Conservation (phyloP, 2,329 filamentous ascomycete genomes). For the Taxawa tesnikishii region DNA sequence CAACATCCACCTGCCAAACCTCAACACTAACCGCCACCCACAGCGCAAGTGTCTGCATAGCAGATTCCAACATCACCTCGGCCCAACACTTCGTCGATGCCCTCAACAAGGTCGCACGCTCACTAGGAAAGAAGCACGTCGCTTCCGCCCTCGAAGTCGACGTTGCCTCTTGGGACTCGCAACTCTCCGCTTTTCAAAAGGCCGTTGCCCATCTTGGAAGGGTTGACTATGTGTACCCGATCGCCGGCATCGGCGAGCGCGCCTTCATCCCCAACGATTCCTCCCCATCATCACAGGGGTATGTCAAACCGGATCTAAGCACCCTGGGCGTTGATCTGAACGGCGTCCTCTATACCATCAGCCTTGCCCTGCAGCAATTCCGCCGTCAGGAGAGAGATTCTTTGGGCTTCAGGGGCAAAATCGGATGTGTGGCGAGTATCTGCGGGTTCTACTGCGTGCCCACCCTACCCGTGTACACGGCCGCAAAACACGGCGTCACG, state of each 20-base stretch:
- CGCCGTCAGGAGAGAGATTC: conserved; percentile 23
- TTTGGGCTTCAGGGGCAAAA: conserved; percentile 25
- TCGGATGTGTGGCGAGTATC: conserved; percentile 24
- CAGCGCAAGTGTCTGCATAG: conserved; percentile 38
- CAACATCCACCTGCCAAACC: not conserved
- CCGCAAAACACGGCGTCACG: conserved; percentile 27
- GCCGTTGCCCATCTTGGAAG: conserved; percentile 20
- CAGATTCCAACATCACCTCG: conserved; percentile 22
- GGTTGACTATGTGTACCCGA: conserved; percentile 28
- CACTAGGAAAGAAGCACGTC: conserved; percentile 2
- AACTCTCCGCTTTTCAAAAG: conserved; percentile 22
- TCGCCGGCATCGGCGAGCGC: conserved; percentile 29
- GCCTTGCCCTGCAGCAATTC: conserved; percentile 32
- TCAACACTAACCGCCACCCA: conserved; percentile 1
- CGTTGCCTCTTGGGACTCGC: conserved; percentile 24
- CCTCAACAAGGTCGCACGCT: conserved; percentile 9
- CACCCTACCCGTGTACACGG: conserved; percentile 30
- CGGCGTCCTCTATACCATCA: conserved; percentile 29
- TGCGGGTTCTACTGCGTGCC: conserved; percentile 31
- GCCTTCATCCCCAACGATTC: conserved; percentile 21
- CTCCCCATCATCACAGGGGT: conserved; percentile 12
- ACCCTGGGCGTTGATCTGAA: conserved; percentile 28
- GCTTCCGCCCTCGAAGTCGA: conserved; percentile 18
- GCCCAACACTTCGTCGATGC: conserved; percentile 14
- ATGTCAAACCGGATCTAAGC: conserved; percentile 25